phyloP scores from a whole-genome alignment of 805 yeast genomes.

The Cyberlindnera lachancei region DNA sequence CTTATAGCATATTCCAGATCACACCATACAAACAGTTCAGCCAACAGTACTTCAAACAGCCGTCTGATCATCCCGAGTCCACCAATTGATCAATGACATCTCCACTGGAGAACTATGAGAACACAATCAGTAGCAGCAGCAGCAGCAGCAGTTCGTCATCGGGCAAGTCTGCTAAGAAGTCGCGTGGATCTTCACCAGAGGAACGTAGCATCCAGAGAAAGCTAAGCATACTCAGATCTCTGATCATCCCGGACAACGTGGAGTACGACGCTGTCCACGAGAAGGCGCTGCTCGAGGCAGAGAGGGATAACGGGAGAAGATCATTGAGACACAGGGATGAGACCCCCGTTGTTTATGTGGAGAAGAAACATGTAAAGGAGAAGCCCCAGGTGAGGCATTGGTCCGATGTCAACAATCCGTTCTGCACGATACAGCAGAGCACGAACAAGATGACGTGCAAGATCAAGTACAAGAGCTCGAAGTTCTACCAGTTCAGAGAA shows the following conservation, averaged over 20 bases:
- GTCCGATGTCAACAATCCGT: neutral
- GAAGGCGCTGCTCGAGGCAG: conserved; percentile 22
- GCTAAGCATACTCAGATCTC: conserved; percentile 21
- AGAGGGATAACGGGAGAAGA: conserved; percentile 8
- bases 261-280: conserved; percentile 29
- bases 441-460: conserved; percentile 6
- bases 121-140: too few relatives aligned
- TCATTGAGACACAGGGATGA: conserved; percentile 7
- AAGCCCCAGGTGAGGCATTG: neutral
- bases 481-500: conserved; percentile 20
- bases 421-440: conserved; percentile 1
- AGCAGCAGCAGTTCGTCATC: too few relatives aligned
- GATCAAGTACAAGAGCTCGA: conserved; percentile 18
- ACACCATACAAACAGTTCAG: too few relatives aligned
- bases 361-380: neutral
- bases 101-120: too few relatives aligned
- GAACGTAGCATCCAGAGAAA: conserved; percentile 12
- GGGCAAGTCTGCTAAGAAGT: too few relatives aligned
- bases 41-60: too few relatives aligned
- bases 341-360: neutral
- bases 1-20: too few relatives aligned
- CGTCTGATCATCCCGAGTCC: too few relatives aligned
- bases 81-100: too few relatives aligned
- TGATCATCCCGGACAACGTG: conserved; percentile 33
- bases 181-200: conserved; percentile 9